Base-by-base conservation (phyloP, 106 monocot genomes). In the Acorus gramineus region DNA sequence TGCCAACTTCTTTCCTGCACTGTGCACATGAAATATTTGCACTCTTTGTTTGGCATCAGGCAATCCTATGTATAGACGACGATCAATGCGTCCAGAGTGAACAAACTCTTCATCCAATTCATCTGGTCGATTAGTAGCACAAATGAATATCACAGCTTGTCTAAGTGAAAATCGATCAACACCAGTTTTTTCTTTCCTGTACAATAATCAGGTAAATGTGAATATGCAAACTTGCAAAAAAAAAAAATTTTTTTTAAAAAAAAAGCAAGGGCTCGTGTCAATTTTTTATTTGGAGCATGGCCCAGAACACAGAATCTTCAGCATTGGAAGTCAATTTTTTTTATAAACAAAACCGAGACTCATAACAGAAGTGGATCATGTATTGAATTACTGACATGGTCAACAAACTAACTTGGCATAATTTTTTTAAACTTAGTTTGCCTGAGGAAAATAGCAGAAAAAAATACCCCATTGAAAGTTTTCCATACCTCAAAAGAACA, bases 101-200 rank as follows among this genome's bases (percentile, higher is more conserved):
- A 91, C 81, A 79, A 91, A 86, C 12, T 86, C 91, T 68, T 78
- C 72, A 63, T 91, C 86, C 59, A 91, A 63, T 67, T 91, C 91
- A 73, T 91, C 91, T 11, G 91, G 86, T 3, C 91, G 81, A 77
- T 91, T 91, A 53, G 91, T 91, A 53, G 86, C 91, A 73, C 91
- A 91, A 45, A 91, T 81, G 68, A 91, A 91, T 69, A 91, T 84
- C 53, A 91, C 81, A 71, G 91, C 83, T 69, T 91, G 86, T 69
- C 86, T 81, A 7, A 91, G 81, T 64, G 91, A 91, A 74, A 78
- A 84, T 11, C 86, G 86, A 70, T 86, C 84, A 7, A 91, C 78
- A 49, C 91, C 91, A 69, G 67, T 81, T 86, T 78, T 81, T 54
- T 84, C 86, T 65, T 91, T 91, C 79, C 90, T 90, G 76, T 50